A percentile compares a stretch with the other conserved stretches of the same genome.
Conservation (phyloP, 2,329 filamentous ascomycete species). For the Penicillium frequentans region DNA sequence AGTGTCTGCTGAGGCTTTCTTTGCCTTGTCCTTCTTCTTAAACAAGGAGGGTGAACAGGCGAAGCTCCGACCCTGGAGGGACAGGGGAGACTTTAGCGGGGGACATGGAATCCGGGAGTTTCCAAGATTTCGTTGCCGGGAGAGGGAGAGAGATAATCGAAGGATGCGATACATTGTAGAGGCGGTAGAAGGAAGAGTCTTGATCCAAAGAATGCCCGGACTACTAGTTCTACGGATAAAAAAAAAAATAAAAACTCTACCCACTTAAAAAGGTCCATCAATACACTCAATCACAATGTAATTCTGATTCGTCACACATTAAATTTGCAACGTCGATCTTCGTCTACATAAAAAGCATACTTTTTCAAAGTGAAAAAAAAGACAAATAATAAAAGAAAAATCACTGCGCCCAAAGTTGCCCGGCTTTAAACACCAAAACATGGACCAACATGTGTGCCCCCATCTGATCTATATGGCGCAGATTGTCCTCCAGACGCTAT, state of each 20-base stretch:
- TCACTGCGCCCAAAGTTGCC: conserved; percentile 27
- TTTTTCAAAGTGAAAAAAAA: conserved; percentile 20
- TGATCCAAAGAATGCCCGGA: background rate
- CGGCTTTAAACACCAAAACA: conserved; percentile 29
- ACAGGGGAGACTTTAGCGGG: background rate
- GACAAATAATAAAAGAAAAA: conserved; percentile 20
- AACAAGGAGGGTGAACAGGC: conserved; percentile 40
- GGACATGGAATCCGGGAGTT: background rate
- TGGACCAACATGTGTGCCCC: conserved; percentile 19
- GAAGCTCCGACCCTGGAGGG: conserved; percentile 37
- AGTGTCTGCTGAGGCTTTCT: conserved; percentile 36
- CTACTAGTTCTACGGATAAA: background rate
- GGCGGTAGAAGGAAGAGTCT: background rate
- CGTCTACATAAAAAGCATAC: conserved; percentile 31
- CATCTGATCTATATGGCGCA: conserved; percentile 23
- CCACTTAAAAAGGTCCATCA: background rate
- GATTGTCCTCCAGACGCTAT: conserved; percentile 5
- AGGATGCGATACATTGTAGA: conserved; percentile 16
- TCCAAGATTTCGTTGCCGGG: background rate
- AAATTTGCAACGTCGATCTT: conserved; percentile 32
- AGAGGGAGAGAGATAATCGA: conserved; percentile 2
- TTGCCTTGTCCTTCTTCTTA: conserved; percentile 58
- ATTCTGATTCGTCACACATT: conserved; percentile 30
- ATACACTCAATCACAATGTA: background rate
- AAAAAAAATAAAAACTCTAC: background rate